Conservation (phyloP, 495 filamentous ascomycete species). For the Penicillium mononematosum region DNA sequence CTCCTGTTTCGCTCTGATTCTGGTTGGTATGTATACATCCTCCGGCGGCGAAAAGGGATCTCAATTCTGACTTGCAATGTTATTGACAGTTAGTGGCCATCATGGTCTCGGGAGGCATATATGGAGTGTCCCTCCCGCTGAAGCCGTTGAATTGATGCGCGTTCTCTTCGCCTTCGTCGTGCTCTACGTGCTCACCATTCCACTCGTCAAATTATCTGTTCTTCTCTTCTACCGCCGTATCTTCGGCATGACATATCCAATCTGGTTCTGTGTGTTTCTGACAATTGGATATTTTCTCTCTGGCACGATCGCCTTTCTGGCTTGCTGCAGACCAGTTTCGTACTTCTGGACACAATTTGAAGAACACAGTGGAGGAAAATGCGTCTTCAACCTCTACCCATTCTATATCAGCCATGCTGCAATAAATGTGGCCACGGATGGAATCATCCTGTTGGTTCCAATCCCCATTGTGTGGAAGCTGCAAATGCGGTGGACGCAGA, state of each 20-base stretch:
- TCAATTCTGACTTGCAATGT: not conserved
- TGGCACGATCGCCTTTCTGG: not conserved
- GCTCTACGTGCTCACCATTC: not conserved
- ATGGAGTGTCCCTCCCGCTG: not conserved
- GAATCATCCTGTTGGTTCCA: not conserved
- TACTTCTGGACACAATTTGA: not conserved
- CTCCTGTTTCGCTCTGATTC: not conserved
- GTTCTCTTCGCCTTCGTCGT: not conserved
- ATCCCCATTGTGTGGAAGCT: not conserved
- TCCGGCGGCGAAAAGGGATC: not conserved
- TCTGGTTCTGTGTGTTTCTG: not conserved
- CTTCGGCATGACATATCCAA: not conserved
- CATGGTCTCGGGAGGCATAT: not conserved
- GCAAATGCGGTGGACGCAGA: not conserved
- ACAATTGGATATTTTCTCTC: not conserved
- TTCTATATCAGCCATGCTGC: not conserved
- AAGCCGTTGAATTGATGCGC: not conserved
- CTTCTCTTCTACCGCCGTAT: not conserved
- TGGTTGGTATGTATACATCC: not conserved
- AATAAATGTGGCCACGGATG: not conserved
- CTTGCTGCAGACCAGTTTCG: not conserved
- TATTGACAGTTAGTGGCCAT: not conserved
- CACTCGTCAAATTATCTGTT: not conserved
- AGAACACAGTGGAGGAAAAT: not conserved
- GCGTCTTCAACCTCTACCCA: not conserved